phyloP scores from a whole-genome alignment of 257 asterid genomes.

The Cruciata laevipes region DNA sequence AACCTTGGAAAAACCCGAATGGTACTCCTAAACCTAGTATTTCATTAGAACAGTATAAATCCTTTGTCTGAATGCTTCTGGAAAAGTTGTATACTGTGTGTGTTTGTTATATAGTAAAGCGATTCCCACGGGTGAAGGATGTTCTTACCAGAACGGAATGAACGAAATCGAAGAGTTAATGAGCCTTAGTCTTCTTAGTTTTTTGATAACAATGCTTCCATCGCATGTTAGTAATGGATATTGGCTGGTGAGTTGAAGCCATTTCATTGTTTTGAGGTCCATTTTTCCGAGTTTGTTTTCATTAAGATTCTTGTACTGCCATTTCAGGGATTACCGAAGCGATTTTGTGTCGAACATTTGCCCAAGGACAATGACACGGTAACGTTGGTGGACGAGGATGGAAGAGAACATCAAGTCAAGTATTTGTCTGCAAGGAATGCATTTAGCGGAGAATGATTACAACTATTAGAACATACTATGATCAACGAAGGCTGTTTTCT shows the following conservation, averaged over 20 bases:
- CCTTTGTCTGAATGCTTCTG: neutral
- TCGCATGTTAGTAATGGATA: conserved; percentile 52
- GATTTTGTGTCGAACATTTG: conserved; percentile 41
- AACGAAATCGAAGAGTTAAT: conserved; percentile 31
- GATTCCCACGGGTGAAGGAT: conserved; percentile 15
- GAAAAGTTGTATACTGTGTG: neutral
- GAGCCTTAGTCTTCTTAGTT: conserved; percentile 34
- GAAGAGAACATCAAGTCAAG: conserved; percentile 28
- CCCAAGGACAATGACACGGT: conserved; percentile 41
- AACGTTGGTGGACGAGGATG: conserved; percentile 52
- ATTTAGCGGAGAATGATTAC: conserved; percentile 37
- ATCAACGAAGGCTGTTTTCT: neutral
- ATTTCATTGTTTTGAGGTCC: neutral
- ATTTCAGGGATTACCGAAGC: conserved; percentile 45
- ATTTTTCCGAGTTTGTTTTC: neutral
- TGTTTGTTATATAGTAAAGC: conserved; percentile 13
- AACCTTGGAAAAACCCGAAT: neutral
- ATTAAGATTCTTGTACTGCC: neutral
- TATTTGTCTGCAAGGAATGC: conserved; percentile 39
- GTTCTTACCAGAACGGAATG: conserved; percentile 31
- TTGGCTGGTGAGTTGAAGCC: conserved; percentile 45
- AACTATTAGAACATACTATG: no score
- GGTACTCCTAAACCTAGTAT: no score
- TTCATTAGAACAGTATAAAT: neutral
- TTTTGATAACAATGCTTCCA: conserved; percentile 43